Base-by-base conservation (phyloP, 495 filamentous ascomycete species). In the Hyphodiscus hymeniophilus region DNA sequence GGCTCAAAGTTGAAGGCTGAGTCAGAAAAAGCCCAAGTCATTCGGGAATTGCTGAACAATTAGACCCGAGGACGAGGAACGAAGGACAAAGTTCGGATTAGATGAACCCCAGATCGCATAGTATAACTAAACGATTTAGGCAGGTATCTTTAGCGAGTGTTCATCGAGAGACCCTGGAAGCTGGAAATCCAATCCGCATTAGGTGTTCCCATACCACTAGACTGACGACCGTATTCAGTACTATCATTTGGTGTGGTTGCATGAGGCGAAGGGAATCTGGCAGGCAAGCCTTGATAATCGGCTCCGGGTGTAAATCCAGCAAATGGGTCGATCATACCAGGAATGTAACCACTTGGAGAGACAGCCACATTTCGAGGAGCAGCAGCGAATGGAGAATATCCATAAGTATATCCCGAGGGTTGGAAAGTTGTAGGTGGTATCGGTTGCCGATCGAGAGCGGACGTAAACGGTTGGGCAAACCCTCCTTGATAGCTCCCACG, bases 121-220 rank as follows among this genome's bases (percentile, higher is more conserved):
- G 26, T 28, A 28, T 10, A 28, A 28, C 26, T 10, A 28, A 28
- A 5, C 26, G 26, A 28, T 28, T 4, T 5, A 10, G 10, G 10
- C 26, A 10, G 10, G 26, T n/a, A n/a, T n/a, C n/a, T 32, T 13
- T 36, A 36, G 15, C 33, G 33, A 36, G 33, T 36, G 12, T 36
- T 36, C 51, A 78, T 63, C 2, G 73, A 77, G 3, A 78, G 59
- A 12, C 73, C 68, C 48, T 78, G 74, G 55, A 78, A 76, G 12
- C 61, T 51, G 7, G 55, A 65, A 20, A 69, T 63, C 72, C 74
- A 72, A 3, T 22, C 36, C 3, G 58, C 55, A 28, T 52, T 57
- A 5, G 47, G 30, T 2, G 51, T 15, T 10, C 34, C n/a, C 6
- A 55, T 35, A 2, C 42, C 47, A 45, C 36, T 40, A 7, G 42